These are phyloP conservation scores for Mycena epipterygia DNA, from an alignment of 768 basidiomycete genomes.

Conservation along the genomic window DNA sequence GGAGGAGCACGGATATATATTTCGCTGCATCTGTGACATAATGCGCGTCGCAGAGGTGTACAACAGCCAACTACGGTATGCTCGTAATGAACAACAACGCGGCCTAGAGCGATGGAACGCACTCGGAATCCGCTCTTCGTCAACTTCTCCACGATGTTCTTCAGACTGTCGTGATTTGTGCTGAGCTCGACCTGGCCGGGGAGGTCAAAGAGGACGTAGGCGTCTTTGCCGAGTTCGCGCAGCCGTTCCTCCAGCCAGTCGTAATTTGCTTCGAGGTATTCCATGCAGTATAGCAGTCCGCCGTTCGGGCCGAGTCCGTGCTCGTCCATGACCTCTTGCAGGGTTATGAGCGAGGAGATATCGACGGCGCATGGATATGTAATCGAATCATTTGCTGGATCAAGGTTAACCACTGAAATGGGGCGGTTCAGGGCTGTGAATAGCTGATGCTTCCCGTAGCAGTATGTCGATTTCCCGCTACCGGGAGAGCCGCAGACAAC, in stretches of 20 bases:
- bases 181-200: constrained; percentile 98
- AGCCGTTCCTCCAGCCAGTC: constrained; percentile 87
- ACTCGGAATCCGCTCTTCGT: constrained; percentile 88
- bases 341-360: constrained; percentile 87
- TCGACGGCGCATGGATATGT: constrained; percentile 94
- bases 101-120: constrained; percentile 49
- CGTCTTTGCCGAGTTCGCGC: constrained; percentile 74
- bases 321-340: constrained; percentile 88
- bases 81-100: constrained; percentile 24
- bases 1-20: constrained; percentile 92
- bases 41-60: constrained; percentile 97
- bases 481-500: constrained; percentile 90
- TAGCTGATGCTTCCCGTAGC: constrained; percentile 89
- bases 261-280: constrained; percentile 95
- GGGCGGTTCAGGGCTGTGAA: constrained; percentile 89
- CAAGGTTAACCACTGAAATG: constrained; percentile 93
- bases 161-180: constrained; percentile 94
- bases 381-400: constrained; percentile 92
- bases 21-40: constrained; percentile 97
- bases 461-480: constrained; percentile 91
- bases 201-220: constrained; percentile 94
- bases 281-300: constrained; percentile 96
- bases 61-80: constrained; percentile 81
- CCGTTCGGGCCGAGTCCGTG: constrained; percentile 95
- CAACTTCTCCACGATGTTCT: constrained; percentile 79